Conservation (phyloP, 148 eudicot genomes). For the Cornus suecica region DNA sequence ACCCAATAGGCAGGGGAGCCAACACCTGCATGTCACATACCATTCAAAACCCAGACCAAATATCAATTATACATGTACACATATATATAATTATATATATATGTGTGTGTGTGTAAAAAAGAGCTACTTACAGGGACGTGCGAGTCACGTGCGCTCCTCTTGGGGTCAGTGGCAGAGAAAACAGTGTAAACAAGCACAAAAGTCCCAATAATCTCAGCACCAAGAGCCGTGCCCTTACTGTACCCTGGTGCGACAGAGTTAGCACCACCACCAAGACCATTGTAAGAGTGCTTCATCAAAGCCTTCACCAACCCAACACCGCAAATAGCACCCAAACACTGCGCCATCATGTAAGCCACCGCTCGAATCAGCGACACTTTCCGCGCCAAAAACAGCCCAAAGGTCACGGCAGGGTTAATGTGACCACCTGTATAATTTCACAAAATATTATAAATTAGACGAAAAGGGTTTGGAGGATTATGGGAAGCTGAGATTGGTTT, state of each 20-base stretch:
- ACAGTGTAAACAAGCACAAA: constrained; percentile 89
- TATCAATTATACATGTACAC: not conserved
- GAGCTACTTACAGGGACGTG: constrained; percentile 62
- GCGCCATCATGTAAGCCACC: constrained; percentile 62
- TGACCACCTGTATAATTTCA: constrained; percentile 57
- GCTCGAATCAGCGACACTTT: constrained; percentile 78
- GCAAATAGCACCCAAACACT: constrained; percentile 77
- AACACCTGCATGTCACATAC: constrained; percentile 34
- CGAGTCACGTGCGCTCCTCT: constrained; percentile 88
- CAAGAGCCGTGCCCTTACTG: constrained; percentile 73
- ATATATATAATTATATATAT: too few relatives aligned
- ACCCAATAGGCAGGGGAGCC: constrained; percentile 91
- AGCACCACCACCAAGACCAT: constrained; percentile 60
- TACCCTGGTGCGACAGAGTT: constrained; percentile 57
- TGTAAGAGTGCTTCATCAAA: constrained; percentile 63
- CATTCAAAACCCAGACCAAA: too few relatives aligned
- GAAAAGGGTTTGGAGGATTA: not conserved
- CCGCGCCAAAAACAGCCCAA: constrained; percentile 74
- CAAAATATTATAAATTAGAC: not conserved
- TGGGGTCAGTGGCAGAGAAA: constrained; percentile 91
- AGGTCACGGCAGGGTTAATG: constrained; percentile 92
- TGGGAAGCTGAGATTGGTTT: not conserved
- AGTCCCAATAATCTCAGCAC: constrained; percentile 86
- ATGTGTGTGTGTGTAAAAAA: too few relatives aligned
- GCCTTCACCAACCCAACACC: constrained; percentile 87